phyloP scores from a whole-genome alignment of 192 early-diverging fungal species.

The Coemansia sp. region DNA sequence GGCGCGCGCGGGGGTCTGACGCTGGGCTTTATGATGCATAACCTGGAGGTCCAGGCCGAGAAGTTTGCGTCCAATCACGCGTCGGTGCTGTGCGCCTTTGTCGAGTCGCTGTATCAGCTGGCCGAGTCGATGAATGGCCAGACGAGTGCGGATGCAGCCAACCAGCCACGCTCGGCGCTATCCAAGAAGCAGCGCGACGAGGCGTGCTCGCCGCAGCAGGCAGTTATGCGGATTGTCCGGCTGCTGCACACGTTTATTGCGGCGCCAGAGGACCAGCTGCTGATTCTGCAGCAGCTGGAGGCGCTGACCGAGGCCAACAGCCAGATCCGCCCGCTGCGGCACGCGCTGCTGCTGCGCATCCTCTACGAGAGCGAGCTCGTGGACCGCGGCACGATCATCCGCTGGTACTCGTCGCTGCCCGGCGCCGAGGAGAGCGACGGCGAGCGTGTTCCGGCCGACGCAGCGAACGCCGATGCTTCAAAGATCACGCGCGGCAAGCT shows the following conservation, averaged over 20 bases:
- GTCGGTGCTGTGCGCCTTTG: slow-evolving; percentile 45
- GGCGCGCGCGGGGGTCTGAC: slow-evolving; percentile 45
- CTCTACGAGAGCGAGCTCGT: slow-evolving; percentile 47
- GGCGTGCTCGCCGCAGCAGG: slow-evolving; percentile 15
- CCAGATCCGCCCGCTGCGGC: slow-evolving; percentile 15
- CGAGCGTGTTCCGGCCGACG: neutral
- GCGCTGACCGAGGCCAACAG: slow-evolving; percentile 42
- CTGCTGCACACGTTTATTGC: slow-evolving; percentile 44
- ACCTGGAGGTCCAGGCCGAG: slow-evolving; percentile 30
- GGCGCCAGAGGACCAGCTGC: slow-evolving; percentile 33
- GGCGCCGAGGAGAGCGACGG: neutral
- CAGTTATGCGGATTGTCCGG: slow-evolving; percentile 30
- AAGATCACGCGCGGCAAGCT: slow-evolving; percentile 19
- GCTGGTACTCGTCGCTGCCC: slow-evolving; percentile 27
- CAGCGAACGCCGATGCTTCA: neutral
- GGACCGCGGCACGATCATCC: slow-evolving; percentile 26
- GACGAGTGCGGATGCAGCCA: neutral
- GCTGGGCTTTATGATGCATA: slow-evolving; percentile 51
- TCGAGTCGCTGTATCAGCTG: slow-evolving; percentile 42
- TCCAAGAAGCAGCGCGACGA: slow-evolving; percentile 32
- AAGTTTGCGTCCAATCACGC: slow-evolving; percentile 38
- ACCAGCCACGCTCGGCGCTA: slow-evolving; percentile 31
- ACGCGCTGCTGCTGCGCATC: slow-evolving; percentile 33
- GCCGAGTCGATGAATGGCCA: slow-evolving; percentile 12
- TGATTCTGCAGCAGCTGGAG: slow-evolving; percentile 43